Base-by-base conservation (phyloP, 331 rosid genomes). In the Stylosanthes scabra region DNA sequence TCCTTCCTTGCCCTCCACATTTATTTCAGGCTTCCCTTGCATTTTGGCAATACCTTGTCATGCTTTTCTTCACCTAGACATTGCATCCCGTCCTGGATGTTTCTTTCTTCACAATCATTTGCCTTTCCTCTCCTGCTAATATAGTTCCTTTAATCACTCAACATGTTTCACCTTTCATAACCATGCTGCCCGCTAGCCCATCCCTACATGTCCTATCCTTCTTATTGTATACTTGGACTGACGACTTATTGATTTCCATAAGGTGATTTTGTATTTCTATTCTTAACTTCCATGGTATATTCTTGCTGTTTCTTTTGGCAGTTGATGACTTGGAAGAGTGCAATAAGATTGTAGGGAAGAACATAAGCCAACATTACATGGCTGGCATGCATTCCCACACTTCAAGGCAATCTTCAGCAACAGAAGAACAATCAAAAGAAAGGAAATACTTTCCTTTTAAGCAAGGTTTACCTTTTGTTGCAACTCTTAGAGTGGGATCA, bases 261-360 rank as follows among this genome's bases (percentile, higher is more conserved):
- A 44, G 28, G 34, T 55, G 63, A 60, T n/a, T 58, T 58, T 57
- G 44, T 44, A 45, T 59, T 7, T 54, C 29, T 66, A 52, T 70
- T 27, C 11, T 40, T 49, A 63, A 27, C 46, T 55, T 44, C 28
- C 66, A 52, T 50, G 76, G 52, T 29, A 69, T 74, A 49, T 65
- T 74, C 29, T 73, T 52, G 62, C 68, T 70, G 49, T 61, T 78
- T 83, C 66, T 16, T 83, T 71, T 78, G 71, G 83, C 85, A 95
- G 99, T 95, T 81, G 99, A 95, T 86, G 99, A 95, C 61, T 70
- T 95, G 92, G 98, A 92, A 69, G 88, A 86, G 83, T 95, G 99
- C 87, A 95, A 88, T 87, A 95, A 89, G 92, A 84, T 92, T 42
- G 92, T 95, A 8, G 98, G 99, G 66, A 84, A 84, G 80, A 70